Evolutionary conservation across 2,329 filamentous ascomycete genomes (phyloP).

Genomic region (Paecilomyces sp.): DNA sequence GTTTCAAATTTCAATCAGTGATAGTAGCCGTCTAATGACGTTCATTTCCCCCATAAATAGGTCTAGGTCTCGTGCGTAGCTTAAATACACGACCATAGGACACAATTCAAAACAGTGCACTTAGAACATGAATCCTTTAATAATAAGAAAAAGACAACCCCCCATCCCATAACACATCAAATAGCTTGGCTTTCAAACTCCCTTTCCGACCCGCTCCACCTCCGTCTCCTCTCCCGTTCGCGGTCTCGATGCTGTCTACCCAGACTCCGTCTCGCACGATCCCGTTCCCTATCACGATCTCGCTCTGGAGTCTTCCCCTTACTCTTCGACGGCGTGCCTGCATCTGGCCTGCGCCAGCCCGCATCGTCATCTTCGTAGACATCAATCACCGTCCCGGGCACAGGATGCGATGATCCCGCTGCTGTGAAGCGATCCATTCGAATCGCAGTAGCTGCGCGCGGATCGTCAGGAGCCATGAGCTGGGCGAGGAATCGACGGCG

Average conservation of each 20-base stretch:
- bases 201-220: conserved; percentile 13
- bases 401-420: conserved; percentile 1
- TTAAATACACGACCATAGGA: not conserved
- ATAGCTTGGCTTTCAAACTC: not conserved
- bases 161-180: not conserved
- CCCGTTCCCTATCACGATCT: conserved; percentile 5
- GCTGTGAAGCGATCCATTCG: conserved; percentile 19
- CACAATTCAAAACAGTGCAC: not conserved
- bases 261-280: conserved; percentile 3
- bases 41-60: not conserved
- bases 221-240: conserved; percentile 13
- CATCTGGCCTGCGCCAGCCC: conserved; percentile 12
- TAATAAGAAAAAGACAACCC: not conserved
- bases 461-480: conserved; percentile 23
- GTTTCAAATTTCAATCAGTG: not conserved
- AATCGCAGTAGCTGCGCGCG: conserved; percentile 16
- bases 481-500: conserved; percentile 29
- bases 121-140: not conserved
- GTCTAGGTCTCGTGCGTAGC: not conserved
- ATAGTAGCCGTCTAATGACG: not conserved
- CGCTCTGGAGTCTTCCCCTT: conserved; percentile 8
- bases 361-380: conserved; percentile 15
- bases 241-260: conserved; percentile 5
- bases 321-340: conserved; percentile 3
- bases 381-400: conserved; percentile 12